A percentile compares a stretch with the other conserved stretches of the same genome.
These are phyloP conservation scores for Aethionema arabicum DNA, from an alignment of 345 rosid genomes.

Conservation along the genomic window DNA sequence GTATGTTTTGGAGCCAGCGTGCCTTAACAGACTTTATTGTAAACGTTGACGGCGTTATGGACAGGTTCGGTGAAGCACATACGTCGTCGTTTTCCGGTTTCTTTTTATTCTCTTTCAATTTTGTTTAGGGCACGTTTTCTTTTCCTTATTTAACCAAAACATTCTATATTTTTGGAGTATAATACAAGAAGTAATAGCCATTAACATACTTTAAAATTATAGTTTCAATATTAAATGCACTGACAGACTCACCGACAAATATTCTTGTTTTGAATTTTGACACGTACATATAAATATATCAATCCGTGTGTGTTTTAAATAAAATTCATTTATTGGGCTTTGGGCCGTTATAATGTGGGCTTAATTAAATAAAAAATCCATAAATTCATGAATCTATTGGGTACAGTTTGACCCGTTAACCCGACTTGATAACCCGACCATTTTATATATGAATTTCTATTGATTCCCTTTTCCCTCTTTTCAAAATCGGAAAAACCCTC, in stretches of 20 bases:
- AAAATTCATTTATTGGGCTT: neutral
- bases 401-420: slow-evolving; percentile 14
- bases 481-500: slow-evolving; percentile 30
- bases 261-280: slow-evolving; percentile 16
- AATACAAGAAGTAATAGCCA: neutral
- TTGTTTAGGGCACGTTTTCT: no score
- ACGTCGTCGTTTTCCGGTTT: no score
- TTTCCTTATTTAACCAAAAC: no score
- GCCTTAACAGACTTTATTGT: no score
- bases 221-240: neutral
- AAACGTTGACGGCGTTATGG: no score
- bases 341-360: neutral
- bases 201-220: neutral
- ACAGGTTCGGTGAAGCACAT: no score
- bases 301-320: neutral
- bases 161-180: no score
- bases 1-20: no score
- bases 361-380: neutral
- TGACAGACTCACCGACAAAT: slow-evolving; percentile 28
- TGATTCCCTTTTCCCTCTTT: slow-evolving; percentile 31
- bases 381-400: neutral
- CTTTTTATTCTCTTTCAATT: no score
- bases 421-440: slow-evolving; percentile 19
- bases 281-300: neutral
- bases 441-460: slow-evolving; percentile 4